Percentiles rank a stretch among this genome's conserved stretches.
These are phyloP conservation scores for Aspergillus pseudonomiae DNA, from an alignment of 2,329 filamentous ascomycete species.

Conservation along the genomic window DNA sequence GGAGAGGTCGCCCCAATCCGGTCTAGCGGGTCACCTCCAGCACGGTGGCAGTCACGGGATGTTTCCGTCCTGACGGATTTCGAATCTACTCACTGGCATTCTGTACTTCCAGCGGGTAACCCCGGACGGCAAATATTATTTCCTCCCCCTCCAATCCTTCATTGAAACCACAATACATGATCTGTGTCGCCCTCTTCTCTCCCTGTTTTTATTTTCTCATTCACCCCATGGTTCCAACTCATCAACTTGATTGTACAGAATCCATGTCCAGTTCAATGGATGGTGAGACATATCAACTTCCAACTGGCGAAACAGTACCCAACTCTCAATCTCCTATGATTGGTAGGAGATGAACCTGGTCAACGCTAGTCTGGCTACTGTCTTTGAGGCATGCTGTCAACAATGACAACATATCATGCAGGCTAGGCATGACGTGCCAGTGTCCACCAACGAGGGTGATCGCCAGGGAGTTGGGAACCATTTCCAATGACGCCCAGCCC, in stretches of 20 bases:
- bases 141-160: neutral
- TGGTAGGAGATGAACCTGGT: constrained; percentile 13
- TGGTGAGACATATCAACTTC: constrained; percentile 14
- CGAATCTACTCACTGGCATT: neutral
- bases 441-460: constrained; percentile 12
- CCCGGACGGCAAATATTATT: too few species aligned
- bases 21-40: constrained; percentile 27
- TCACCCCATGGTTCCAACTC: neutral
- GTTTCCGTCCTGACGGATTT: constrained; percentile 10
- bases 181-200: neutral
- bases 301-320: constrained; percentile 22
- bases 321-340: constrained; percentile 15
- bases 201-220: neutral
- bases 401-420: constrained; percentile 19
- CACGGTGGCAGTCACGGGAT: constrained; percentile 34
- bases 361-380: constrained; percentile 9
- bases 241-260: neutral
- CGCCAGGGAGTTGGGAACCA: constrained; percentile 16
- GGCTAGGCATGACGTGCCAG: constrained; percentile 25
- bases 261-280: neutral
- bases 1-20: constrained; percentile 21
- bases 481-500: constrained; percentile 17
- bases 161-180: neutral
- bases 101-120: neutral
- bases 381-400: constrained; percentile 5